Conservation (phyloP, 768 basidiomycete species). For the Gymnopilus junonius region DNA sequence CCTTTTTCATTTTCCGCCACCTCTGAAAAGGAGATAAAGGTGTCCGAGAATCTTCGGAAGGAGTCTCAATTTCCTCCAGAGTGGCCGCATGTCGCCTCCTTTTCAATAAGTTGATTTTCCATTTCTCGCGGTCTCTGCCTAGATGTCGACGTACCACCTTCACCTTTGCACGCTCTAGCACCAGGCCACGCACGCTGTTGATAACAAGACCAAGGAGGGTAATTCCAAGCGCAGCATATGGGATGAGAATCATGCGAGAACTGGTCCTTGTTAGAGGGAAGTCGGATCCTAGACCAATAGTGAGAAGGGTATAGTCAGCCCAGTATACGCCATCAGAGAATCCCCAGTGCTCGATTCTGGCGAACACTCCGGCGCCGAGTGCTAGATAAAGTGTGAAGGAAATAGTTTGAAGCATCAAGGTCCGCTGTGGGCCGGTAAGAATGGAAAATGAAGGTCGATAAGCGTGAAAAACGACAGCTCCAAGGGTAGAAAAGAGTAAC, state of each 20-base stretch:
- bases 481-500: constrained; percentile 35
- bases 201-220: constrained; percentile 42
- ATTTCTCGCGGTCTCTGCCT: constrained; percentile 35
- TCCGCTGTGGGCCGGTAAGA: constrained; percentile 44
- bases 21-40: not conserved
- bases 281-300: constrained; percentile 44
- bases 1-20: not conserved
- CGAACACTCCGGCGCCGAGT: constrained; percentile 41
- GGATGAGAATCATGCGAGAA: constrained; percentile 37
- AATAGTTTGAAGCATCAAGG: constrained; percentile 47
- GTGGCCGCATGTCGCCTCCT: not conserved
- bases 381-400: constrained; percentile 43
- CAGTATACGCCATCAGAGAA: constrained; percentile 45
- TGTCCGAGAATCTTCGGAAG: not conserved
- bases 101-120: constrained; percentile 18
- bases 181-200: constrained; percentile 39
- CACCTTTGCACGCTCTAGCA: constrained; percentile 40
- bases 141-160: constrained; percentile 38
- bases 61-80: not conserved
- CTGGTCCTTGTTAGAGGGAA: constrained; percentile 34
- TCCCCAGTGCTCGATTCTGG: constrained; percentile 38
- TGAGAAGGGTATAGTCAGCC: constrained; percentile 47
- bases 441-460: constrained; percentile 41
- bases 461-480: constrained; percentile 33
- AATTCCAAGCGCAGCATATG: constrained; percentile 42